Conservation (phyloP, 352 stramenopile species). For the Globisporangium abappressorium region DNA sequence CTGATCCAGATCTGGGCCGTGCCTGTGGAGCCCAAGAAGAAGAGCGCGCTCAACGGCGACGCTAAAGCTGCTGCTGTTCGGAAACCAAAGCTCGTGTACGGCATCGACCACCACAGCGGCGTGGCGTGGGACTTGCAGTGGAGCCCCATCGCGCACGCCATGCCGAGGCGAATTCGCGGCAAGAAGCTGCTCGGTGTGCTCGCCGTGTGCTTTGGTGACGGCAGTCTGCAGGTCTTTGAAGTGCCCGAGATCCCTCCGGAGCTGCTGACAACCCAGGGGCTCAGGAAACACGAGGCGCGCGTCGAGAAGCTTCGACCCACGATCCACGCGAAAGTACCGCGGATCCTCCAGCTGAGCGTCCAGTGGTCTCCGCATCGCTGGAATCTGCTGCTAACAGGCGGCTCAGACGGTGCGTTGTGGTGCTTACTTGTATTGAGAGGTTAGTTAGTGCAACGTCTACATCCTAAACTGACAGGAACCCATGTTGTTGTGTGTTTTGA, state of each 20-base stretch:
- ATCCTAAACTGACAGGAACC: background rate
- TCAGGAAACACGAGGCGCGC: conserved; percentile 9
- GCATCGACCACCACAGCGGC: conserved; percentile 71
- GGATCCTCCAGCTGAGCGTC: conserved; percentile 62
- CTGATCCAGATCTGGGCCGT: conserved; percentile 82
- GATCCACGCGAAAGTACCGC: conserved; percentile 34
- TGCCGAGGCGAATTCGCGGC: conserved; percentile 22
- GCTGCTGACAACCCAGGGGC: conserved; percentile 24
- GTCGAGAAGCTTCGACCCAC: conserved; percentile 54
- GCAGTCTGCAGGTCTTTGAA: conserved; percentile 66
- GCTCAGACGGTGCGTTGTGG: conserved; percentile 57
- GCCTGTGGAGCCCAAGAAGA: conserved; percentile 27
- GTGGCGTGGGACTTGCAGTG: conserved; percentile 83
- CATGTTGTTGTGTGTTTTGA: background rate
- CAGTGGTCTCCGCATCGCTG: conserved; percentile 72
- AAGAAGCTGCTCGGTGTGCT: conserved; percentile 54
- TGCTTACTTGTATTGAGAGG: background rate
- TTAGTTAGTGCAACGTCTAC: background rate
- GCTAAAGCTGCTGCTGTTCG: background rate
- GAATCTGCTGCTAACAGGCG: conserved; percentile 75
- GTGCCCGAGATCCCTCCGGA: conserved; percentile 44
- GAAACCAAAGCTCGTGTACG: conserved; percentile 62
- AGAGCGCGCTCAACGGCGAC: background rate
- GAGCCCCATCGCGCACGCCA: conserved; percentile 50
- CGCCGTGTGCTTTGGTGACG: conserved; percentile 72